Evolutionary conservation across 1,139 yeast species (phyloP).

Genomic region (Saccharomyces hybrid): DNA sequence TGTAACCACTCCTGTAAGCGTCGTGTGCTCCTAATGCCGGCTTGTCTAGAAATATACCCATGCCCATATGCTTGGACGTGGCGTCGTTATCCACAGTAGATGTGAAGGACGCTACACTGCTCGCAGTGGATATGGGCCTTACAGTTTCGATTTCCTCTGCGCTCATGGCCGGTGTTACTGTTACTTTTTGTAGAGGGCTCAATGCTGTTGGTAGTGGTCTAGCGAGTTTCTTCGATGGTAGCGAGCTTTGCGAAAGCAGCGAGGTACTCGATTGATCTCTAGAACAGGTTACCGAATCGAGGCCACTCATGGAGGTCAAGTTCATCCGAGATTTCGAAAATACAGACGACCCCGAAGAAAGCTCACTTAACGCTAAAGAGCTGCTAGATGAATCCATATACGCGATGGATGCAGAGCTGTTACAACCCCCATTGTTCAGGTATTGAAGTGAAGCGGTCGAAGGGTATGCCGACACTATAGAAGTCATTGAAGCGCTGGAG

Average conservation of each 20-base stretch:
- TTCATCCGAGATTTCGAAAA: not conserved
- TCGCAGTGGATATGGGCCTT: constrained; percentile 14
- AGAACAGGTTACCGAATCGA: not conserved
- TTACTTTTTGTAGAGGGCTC: constrained; percentile 8
- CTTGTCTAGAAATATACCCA: not conserved
- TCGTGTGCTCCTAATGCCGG: not conserved
- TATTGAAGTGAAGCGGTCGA: not conserved
- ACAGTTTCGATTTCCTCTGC: not conserved
- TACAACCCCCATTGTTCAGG: not conserved
- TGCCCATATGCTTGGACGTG: not conserved
- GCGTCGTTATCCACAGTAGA: constrained; percentile 10
- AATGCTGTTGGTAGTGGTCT: constrained; percentile 9
- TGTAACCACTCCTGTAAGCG: not conserved
- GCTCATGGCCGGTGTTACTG: constrained; percentile 10
- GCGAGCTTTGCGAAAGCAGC: not conserved
- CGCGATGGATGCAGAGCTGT: not conserved
- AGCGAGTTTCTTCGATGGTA: constrained; percentile 8
- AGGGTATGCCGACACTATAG: not conserved
- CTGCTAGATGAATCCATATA: not conserved
- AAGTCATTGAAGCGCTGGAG: not conserved
- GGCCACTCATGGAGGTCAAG: not conserved
- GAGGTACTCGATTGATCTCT: not conserved
- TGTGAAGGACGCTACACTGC: constrained; percentile 14
- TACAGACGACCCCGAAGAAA: not conserved
- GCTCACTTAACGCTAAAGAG: not conserved